These are phyloP conservation scores for Castanopsis chinensis DNA, from an alignment of 306 rosid species.

Conservation along the genomic window DNA sequence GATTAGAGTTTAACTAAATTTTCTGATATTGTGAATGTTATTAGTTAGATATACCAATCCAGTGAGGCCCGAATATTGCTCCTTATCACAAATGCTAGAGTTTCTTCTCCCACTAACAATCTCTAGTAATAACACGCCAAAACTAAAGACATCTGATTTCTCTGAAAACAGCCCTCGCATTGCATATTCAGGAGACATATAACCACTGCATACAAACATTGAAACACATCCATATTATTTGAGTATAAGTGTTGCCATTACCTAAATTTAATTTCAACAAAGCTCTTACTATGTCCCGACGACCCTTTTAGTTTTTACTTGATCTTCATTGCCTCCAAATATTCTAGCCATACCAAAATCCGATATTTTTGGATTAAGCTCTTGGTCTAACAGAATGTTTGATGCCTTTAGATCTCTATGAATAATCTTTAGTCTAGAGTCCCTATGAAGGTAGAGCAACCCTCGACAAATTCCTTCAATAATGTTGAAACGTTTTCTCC, in stretches of 20 bases:
- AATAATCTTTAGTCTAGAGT: conserved; percentile 24
- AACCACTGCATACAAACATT: conserved; percentile 8
- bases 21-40: too few relatives aligned
- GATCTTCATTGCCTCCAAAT: conserved; percentile 3
- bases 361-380: conserved; percentile 25
- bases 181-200: conserved; percentile 30
- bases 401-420: conserved; percentile 27
- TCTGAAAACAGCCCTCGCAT: conserved; percentile 9
- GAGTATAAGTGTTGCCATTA: too few relatives aligned
- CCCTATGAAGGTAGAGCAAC: conserved; percentile 28
- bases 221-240: not conserved
- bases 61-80: not conserved
- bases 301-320: not conserved
- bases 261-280: not conserved
- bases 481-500: conserved; percentile 17
- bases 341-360: conserved; percentile 26
- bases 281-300: conserved; percentile 19
- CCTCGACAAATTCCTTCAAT: conserved; percentile 30
- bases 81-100: not conserved
- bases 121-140: conserved; percentile 6
- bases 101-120: conserved; percentile 8
- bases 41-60: not conserved
- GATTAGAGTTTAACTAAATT: too few relatives aligned
- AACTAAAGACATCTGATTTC: conserved; percentile 27
- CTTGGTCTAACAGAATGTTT: conserved; percentile 24